Evolutionary conservation across 2,329 filamentous ascomycete species (phyloP), one percentile per base, ranked within the genome.

Genomic region (Talaromyces verruculosus): DNA sequence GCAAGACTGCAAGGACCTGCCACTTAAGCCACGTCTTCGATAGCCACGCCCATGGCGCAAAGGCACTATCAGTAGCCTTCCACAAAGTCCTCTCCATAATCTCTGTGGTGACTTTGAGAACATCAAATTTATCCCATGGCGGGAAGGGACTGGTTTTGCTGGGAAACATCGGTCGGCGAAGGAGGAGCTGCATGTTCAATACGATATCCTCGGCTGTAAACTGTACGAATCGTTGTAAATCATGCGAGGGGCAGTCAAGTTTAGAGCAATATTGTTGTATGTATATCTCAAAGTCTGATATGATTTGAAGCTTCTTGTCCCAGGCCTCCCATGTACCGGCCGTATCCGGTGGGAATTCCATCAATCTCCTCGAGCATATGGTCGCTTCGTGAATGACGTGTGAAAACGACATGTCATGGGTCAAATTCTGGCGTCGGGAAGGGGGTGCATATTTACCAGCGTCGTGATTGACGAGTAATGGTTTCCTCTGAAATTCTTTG

Each of bases 11-110:
- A 6, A 60, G 39, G 5, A 60, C 57, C 17, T 60, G 57, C 57
- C 57, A 60, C 15, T 60, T 60, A 6, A 60, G 57, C 57, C 57
- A 60, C 22, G 57, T 60, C 19, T 60, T 60, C 6, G 37, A 43
- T 11, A 28, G 28, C 57, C 57, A 60, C 17, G 37, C 57, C 57
- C 57, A 60, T 19, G 57, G 57, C 17, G 57, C 57, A 60, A 60
- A 60, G 15, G 57, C 25, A 60, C 37, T 45, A 45, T 60, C 57
- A 19, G 37, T 60, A 13, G n/a, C 57, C n/a, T 60, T 60, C 57
- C 57, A 60, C 28, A 60, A 22, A 30, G 39, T 11, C 11, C 37
- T 25, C 57, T 60, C 57, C 22, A 60, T 60, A 45, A 60, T 45
- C 25, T 60, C 57, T 37, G 57, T 60, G 25, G 57, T 60, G 13